Conservation (phyloP, 2,329 filamentous ascomycete species). For the Talaromyces sp. region DNA sequence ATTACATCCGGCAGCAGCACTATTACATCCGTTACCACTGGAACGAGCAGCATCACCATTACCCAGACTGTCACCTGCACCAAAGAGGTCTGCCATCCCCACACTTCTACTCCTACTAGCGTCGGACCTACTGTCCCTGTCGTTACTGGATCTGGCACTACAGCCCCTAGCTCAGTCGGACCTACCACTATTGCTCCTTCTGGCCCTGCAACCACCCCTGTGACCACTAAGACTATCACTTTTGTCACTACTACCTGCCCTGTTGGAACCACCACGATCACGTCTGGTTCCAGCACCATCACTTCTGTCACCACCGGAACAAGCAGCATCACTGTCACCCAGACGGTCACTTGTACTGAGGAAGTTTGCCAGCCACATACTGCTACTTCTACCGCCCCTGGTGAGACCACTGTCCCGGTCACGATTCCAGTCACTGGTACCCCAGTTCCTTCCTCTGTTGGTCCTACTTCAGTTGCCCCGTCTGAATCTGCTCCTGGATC, state of each 20-base stretch:
- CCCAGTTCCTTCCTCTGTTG: not conserved
- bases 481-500: not conserved
- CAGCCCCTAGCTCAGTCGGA: not conserved
- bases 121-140: not conserved
- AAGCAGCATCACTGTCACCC: conserved; percentile 14
- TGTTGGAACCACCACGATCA: conserved; percentile 14
- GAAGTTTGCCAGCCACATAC: conserved; percentile 14
- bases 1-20: conserved; percentile 13
- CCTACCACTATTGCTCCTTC: conserved; percentile 3
- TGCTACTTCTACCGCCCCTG: not conserved
- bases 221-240: conserved; percentile 16
- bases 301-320: conserved; percentile 15
- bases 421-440: not conserved
- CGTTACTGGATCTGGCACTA: not conserved
- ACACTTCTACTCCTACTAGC: conserved; percentile 5
- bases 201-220: not conserved
- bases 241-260: conserved; percentile 17
- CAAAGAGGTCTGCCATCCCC: conserved; percentile 16
- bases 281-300: conserved; percentile 13
- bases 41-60: conserved; percentile 17
- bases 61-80: conserved; percentile 18
- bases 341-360: conserved; percentile 17
- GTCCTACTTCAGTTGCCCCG: not conserved
- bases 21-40: conserved; percentile 13
- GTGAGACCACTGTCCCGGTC: not conserved